These are phyloP conservation scores for Lentinula sp. DNA, from an alignment of 768 basidiomycete genomes.

Conservation along the genomic window DNA sequence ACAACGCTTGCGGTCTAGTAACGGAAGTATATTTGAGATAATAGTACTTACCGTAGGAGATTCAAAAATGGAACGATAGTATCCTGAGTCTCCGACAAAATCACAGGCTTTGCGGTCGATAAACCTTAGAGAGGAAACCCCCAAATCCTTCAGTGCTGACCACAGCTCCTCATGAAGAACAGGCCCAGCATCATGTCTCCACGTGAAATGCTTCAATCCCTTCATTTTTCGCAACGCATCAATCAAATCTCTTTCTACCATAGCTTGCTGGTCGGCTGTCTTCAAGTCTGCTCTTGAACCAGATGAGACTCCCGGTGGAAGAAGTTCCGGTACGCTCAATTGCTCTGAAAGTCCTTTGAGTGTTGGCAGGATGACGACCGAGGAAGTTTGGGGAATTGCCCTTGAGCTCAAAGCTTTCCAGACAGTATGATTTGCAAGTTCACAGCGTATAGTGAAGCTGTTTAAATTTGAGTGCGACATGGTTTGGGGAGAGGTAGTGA, in stretches of 20 bases:
- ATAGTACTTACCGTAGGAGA: neutral
- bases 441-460: neutral
- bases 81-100: neutral
- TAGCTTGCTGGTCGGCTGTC: neutral
- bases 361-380: neutral
- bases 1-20: neutral
- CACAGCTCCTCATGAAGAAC: neutral
- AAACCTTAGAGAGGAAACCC: neutral
- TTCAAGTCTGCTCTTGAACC: neutral
- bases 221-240: neutral
- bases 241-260: neutral
- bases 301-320: neutral
- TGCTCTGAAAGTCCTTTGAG: neutral
- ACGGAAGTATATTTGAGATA: neutral
- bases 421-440: neutral
- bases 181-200: neutral
- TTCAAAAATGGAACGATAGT: neutral
- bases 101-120: neutral
- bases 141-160: neutral
- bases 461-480: neutral
- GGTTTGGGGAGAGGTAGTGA: too few species aligned
- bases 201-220: neutral
- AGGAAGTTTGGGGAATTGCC: neutral
- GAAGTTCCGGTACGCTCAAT: neutral
- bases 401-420: neutral